Evolutionary conservation across 495 filamentous ascomycete species (phyloP).

Genomic region (Penicillium pulvis): DNA sequence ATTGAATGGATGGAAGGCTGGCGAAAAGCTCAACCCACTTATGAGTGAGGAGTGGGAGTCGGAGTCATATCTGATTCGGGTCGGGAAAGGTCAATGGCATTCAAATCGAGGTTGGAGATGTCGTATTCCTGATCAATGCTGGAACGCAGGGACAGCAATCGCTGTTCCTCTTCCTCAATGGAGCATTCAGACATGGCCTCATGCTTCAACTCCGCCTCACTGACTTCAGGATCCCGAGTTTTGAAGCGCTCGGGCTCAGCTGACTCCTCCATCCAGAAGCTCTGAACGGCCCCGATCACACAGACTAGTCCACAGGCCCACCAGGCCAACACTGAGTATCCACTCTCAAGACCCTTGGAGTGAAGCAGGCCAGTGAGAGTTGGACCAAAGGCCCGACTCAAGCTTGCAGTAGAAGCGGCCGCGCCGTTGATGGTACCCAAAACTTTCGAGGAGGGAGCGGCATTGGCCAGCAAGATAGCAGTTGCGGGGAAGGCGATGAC

Average conservation of each 20-base stretch:
- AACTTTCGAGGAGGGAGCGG: conserved; percentile 75
- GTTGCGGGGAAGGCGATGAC: conserved; percentile 85
- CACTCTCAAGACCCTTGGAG: conserved; percentile 71
- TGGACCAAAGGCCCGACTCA: conserved; percentile 85
- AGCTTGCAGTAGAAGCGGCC: conserved; percentile 86
- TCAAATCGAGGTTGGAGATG: conserved; percentile 28
- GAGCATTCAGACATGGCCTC: conserved; percentile 27
- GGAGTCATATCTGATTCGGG: conserved; percentile 11
- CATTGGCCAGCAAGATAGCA: conserved; percentile 81
- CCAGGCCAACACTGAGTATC: conserved; percentile 87
- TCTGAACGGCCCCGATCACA: conserved; percentile 65
- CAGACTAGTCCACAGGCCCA: conserved; percentile 83
- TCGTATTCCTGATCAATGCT: conserved; percentile 44
- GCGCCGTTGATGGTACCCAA: conserved; percentile 91
- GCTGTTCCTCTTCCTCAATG: conserved; percentile 39
- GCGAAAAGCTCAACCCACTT: neutral
- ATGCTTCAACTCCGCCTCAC: conserved; percentile 32
- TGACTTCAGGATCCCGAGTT: conserved; percentile 18
- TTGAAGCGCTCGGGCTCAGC: conserved; percentile 35
- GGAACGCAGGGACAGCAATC: conserved; percentile 45
- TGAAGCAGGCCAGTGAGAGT: conserved; percentile 86
- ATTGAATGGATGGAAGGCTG: conserved; percentile 2
- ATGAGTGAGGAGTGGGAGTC: conserved; percentile 8
- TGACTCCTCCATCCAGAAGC: conserved; percentile 54
- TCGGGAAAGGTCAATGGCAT: conserved; percentile 9